A percentile compares a stretch with the other conserved stretches of the same genome.
phyloP scores from a whole-genome alignment of 139 green algal genomes.

The Pseudopediastrum boryanum region DNA sequence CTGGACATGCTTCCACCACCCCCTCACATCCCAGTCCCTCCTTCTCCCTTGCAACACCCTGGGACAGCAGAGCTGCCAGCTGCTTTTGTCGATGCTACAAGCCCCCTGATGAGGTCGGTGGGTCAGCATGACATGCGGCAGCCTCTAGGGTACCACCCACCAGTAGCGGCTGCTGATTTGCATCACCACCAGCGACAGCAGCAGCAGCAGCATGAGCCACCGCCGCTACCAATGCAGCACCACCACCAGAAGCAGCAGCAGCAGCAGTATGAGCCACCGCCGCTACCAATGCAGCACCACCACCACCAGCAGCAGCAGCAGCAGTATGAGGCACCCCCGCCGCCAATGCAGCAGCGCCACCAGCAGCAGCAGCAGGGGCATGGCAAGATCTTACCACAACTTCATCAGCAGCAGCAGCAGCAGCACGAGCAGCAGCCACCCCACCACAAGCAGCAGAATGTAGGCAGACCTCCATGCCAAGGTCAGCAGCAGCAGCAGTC shows the following conservation, averaged over 20 bases:
- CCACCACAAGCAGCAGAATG: not conserved
- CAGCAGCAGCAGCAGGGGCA: not conserved
- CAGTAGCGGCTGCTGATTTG: not conserved
- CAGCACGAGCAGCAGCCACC: not conserved
- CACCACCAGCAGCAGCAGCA: not conserved
- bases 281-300: not conserved
- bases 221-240: not conserved
- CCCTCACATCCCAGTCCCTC: not conserved
- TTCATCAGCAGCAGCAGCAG: not conserved
- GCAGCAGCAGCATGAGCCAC: slow-evolving; percentile 3
- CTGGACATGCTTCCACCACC: not conserved
- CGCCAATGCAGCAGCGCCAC: not conserved
- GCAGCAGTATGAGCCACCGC: not conserved
- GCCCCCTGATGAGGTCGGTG: not conserved
- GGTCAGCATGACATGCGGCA: slow-evolving; percentile 33
- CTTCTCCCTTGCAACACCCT: slow-evolving; percentile 38
- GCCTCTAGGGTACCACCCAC: not conserved
- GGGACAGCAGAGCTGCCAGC: not conserved
- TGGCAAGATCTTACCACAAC: not conserved
- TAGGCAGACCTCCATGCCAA: not conserved
- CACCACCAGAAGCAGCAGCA: not conserved
- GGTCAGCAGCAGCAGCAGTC: not conserved
- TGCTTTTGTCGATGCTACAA: not conserved
- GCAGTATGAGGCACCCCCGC: not conserved
- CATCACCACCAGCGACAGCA: not conserved